A percentile compares a stretch with the other conserved stretches of the same genome.
Evolutionary conservation across 768 basidiomycete genomes (phyloP).

Genomic region (Leccinum rimulosum): DNA sequence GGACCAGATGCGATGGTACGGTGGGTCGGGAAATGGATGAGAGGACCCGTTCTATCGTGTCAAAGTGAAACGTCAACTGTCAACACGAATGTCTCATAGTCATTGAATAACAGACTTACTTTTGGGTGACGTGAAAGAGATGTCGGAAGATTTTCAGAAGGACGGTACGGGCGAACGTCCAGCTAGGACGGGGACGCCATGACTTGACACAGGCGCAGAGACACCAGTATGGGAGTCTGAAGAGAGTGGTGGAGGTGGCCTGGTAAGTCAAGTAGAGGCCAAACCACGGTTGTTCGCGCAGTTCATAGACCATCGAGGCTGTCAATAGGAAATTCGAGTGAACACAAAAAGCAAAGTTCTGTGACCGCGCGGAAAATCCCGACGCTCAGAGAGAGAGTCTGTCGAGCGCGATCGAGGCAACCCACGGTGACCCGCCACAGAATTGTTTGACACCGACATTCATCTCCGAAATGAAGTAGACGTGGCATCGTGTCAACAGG

Average conservation of each 20-base stretch:
- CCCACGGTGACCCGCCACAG: too few species aligned
- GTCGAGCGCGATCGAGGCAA: too few species aligned
- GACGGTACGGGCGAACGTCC: constrained; percentile 24
- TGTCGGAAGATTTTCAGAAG: constrained; percentile 21
- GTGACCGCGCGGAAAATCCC: too few species aligned
- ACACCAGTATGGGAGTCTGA: constrained; percentile 26
- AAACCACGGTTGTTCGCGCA: constrained; percentile 12
- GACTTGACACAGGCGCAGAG: constrained; percentile 16
- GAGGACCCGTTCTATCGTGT: constrained; percentile 16
- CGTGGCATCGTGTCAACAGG: too few species aligned
- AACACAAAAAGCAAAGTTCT: too few species aligned
- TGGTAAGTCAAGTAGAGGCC: constrained; percentile 23
- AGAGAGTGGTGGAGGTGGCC: constrained; percentile 16
- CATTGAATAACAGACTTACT: constrained; percentile 11
- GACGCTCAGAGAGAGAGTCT: too few species aligned
- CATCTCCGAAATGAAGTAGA: too few species aligned
- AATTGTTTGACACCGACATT: neutral
- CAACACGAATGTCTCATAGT: neutral
- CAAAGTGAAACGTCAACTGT: neutral
- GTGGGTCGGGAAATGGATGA: constrained; percentile 22
- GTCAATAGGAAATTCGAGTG: too few species aligned
- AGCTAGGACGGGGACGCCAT: constrained; percentile 24
- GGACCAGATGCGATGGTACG: constrained; percentile 18
- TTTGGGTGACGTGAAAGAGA: constrained; percentile 17
- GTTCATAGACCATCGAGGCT: constrained; percentile 6